Evolutionary conservation across 2,329 filamentous ascomycete genomes (phyloP).

Genomic region (Aspergillus melleus): DNA sequence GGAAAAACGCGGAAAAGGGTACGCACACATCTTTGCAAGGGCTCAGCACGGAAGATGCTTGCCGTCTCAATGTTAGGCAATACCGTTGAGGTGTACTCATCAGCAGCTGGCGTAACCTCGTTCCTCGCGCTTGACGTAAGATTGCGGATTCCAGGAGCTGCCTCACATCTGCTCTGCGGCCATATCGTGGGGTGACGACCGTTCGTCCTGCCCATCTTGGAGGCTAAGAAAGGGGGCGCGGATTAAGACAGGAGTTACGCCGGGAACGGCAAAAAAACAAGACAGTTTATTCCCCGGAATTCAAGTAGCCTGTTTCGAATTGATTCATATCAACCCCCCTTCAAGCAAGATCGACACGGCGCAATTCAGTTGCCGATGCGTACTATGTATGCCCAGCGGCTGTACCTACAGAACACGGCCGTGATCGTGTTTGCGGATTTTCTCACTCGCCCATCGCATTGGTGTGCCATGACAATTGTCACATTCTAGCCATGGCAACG

Average conservation of each 20-base stretch:
- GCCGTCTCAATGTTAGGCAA: neutral
- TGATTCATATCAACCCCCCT: neutral
- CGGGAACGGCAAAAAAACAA: neutral
- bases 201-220: neutral
- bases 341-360: conserved; percentile 14
- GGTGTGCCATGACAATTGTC: neutral
- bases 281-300: conserved; percentile 1
- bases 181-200: neutral
- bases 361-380: conserved; percentile 4
- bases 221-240: conserved; percentile 5
- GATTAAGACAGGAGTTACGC: neutral
- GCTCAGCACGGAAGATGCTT: neutral
- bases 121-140: conserved; percentile 9
- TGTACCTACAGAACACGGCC: neutral
- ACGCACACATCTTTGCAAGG: neutral
- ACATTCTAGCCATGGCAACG: neutral
- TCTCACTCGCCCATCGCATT: neutral
- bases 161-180: neutral
- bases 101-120: conserved; percentile 16
- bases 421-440: neutral
- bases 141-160: neutral
- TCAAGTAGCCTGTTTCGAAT: conserved; percentile 7
- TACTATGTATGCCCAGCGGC: conserved; percentile 7
- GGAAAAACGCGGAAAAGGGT: neutral
- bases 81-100: conserved; percentile 6